These are phyloP conservation scores for Coemansia sp. DNA, from an alignment of 192 early-diverging fungal species.

Conservation along the genomic window DNA sequence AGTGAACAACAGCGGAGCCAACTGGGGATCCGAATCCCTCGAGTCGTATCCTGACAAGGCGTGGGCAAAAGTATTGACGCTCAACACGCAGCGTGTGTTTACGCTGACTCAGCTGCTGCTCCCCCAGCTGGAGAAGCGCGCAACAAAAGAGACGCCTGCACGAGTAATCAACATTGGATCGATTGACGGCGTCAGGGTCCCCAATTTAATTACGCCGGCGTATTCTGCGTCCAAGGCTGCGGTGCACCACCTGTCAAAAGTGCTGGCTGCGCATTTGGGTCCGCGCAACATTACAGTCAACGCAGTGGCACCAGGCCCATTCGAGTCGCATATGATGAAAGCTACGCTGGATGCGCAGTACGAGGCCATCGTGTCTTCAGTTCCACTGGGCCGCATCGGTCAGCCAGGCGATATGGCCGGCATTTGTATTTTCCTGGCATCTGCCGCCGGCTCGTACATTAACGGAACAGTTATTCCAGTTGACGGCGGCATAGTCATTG, in stretches of 20 bases:
- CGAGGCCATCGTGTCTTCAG: constrained; percentile 54
- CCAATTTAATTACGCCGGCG: constrained; percentile 61
- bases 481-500: constrained; percentile 70
- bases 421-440: constrained; percentile 74
- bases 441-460: constrained; percentile 73
- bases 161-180: constrained; percentile 92
- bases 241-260: constrained; percentile 69
- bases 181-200: constrained; percentile 63
- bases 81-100: constrained; percentile 84
- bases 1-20: constrained; percentile 83
- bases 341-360: constrained; percentile 58
- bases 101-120: constrained; percentile 73
- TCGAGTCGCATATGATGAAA: constrained; percentile 78
- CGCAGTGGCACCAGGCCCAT: constrained; percentile 71
- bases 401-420: constrained; percentile 84
- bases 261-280: constrained; percentile 67
- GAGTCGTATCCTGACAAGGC: constrained; percentile 62
- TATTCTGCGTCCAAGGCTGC: constrained; percentile 81
- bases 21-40: constrained; percentile 35
- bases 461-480: constrained; percentile 80
- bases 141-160: constrained; percentile 58
- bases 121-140: constrained; percentile 66
- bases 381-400: constrained; percentile 80
- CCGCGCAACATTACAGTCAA: constrained; percentile 62
- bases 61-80: constrained; percentile 76